Percentiles rank a stretch among this genome's conserved stretches.
Conservation (phyloP, 2,329 filamentous ascomycete species). For the Xylaria sp. region DNA sequence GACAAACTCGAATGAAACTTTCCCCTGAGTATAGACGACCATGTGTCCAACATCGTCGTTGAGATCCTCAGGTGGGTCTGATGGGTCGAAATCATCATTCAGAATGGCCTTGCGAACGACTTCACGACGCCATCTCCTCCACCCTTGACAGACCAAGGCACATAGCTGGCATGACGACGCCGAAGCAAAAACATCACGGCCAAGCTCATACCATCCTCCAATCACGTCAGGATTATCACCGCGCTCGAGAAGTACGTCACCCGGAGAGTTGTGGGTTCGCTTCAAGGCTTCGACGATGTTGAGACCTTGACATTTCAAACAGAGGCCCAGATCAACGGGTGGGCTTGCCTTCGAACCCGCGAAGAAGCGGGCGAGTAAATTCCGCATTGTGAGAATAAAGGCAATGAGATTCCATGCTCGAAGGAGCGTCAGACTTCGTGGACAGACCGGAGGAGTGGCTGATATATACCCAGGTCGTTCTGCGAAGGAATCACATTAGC, state of each 20-base stretch:
- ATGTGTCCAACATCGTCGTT: background rate
- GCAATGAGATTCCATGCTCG: too few species aligned
- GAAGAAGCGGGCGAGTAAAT: background rate
- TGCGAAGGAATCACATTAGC: too few species aligned
- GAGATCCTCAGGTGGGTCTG: background rate
- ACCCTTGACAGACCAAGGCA: background rate
- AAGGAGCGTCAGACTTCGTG: too few species aligned
- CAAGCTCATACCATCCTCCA: background rate
- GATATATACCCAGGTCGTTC: too few species aligned
- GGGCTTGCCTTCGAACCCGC: background rate
- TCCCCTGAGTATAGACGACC: background rate
- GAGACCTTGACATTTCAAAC: background rate
- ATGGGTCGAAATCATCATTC: background rate
- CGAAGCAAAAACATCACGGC: slow-evolving; percentile 3
- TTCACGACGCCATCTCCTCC: slow-evolving; percentile 2
- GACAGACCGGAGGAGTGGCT: too few species aligned
- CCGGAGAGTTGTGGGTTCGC: background rate
- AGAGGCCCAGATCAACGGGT: background rate
- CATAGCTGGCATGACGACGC: background rate
- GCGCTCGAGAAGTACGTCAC: background rate
- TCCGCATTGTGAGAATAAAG: background rate
- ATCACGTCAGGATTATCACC: background rate
- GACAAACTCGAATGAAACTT: background rate
- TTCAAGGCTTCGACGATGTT: background rate
- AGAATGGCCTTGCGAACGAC: background rate